Conservation (phyloP, 257 asterid species). For the Cynanchum wilfordii region DNA sequence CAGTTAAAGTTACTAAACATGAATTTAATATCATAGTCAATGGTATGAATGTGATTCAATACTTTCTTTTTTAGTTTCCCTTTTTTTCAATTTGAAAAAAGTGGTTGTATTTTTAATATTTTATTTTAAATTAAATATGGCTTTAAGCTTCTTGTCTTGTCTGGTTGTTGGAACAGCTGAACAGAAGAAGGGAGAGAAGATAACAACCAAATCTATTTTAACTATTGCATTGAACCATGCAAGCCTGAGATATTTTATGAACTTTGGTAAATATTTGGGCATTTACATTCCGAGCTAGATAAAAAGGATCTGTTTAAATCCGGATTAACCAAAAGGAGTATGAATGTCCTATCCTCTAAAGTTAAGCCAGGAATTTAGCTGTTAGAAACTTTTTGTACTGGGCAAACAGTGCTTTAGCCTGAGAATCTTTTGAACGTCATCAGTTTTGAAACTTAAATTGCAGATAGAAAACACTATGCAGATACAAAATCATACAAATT, state of each 20-base stretch:
- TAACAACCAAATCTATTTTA: neutral
- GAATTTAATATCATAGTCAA: no score
- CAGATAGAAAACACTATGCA: neutral
- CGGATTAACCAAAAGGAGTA: no score
- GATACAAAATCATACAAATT: neutral
- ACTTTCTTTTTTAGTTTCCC: no score
- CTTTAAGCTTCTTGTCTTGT: neutral
- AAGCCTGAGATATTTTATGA: neutral
- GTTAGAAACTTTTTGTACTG: neutral
- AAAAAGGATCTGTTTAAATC: no score
- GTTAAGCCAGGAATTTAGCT: no score
- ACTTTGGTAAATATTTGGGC: neutral
- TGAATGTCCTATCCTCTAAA: no score
- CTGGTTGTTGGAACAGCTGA: neutral
- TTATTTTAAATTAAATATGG: no score
- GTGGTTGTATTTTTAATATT: no score
- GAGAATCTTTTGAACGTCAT: no score
- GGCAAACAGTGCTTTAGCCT: neutral
- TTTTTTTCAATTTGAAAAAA: no score
- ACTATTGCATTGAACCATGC: neutral
- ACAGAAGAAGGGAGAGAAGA: neutral
- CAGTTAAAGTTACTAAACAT: no score
- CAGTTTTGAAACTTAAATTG: neutral
- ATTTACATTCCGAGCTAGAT: neutral
- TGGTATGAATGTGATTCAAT: no score